phyloP scores from a whole-genome alignment of 78 protist genomes.

The Planoprotostelium fungivorum region DNA sequence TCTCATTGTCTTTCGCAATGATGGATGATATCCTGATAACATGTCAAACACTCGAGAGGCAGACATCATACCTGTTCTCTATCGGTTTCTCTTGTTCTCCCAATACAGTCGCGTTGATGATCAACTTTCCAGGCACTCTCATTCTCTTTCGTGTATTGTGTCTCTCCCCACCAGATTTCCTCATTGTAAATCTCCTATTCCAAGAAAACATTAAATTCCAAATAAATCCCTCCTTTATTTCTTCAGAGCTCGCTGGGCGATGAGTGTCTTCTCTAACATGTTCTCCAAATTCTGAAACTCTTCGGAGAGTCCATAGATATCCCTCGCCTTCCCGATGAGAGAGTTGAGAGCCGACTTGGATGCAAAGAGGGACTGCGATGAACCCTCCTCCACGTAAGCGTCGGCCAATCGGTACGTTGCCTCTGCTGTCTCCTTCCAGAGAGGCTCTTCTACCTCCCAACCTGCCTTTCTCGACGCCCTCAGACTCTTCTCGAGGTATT shows the following conservation, averaged over 20 bases:
- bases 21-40: too few species aligned
- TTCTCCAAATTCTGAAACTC: background rate
- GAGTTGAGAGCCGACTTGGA: background rate
- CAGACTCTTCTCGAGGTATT: constrained; percentile 33
- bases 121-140: too few species aligned
- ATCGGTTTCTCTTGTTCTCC: too few species aligned
- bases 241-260: background rate
- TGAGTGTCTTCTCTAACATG: background rate
- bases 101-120: too few species aligned
- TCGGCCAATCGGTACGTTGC: background rate
- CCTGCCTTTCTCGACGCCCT: constrained; percentile 14
- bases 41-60: too few species aligned
- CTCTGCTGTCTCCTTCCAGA: background rate
- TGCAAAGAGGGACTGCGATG: background rate
- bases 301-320: background rate
- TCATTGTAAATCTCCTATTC: too few species aligned
- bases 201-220: too few species aligned
- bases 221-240: too few species aligned
- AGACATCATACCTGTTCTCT: too few species aligned
- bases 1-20: too few species aligned
- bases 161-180: too few species aligned
- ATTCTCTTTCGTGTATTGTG: too few species aligned
- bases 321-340: background rate
- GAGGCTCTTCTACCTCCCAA: constrained; percentile 26
- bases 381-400: background rate